Conservation (phyloP, 768 basidiomycete genomes). For the Lactifluus echinatus region DNA sequence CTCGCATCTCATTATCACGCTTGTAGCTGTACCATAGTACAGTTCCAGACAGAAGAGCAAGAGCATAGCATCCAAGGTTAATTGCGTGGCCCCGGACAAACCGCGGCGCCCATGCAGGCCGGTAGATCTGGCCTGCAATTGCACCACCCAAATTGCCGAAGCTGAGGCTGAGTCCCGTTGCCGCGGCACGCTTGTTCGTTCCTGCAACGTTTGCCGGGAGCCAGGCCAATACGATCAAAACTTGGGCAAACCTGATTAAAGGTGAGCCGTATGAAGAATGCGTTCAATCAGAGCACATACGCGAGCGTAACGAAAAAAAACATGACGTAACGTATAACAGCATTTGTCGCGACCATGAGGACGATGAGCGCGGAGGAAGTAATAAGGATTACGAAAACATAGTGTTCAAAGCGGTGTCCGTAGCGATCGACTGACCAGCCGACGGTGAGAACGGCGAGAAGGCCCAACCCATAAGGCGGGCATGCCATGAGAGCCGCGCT, state of each 20-base stretch:
- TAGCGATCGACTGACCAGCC: conserved; percentile 22
- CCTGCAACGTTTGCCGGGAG: neutral
- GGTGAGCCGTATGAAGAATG: neutral
- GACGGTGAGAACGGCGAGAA: conserved; percentile 7
- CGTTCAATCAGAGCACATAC: neutral
- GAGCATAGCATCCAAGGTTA: too few relatives aligned
- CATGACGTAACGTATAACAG: neutral
- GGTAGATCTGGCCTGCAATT: too few relatives aligned
- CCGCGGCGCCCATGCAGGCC: too few relatives aligned
- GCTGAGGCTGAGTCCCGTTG: neutral
- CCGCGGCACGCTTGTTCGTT: neutral
- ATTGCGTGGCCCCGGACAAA: too few relatives aligned
- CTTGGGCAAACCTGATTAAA: neutral
- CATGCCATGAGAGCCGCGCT: conserved; percentile 19
- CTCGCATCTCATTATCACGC: too few relatives aligned
- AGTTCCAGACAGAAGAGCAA: too few relatives aligned
- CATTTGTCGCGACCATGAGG: neutral
- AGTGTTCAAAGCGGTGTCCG: conserved; percentile 24
- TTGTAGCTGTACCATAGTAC: too few relatives aligned
- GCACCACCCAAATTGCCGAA: neutral
- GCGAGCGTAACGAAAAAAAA: neutral
- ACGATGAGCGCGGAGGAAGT: neutral
- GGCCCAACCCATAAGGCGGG: conserved; percentile 15
- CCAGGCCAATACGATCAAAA: neutral
- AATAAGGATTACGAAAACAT: neutral